Percentiles rank a stretch among this genome's conserved stretches.
Evolutionary conservation across 108 stramenopile genomes (phyloP).

Genomic region (Stephanodiscus minutulus): DNA sequence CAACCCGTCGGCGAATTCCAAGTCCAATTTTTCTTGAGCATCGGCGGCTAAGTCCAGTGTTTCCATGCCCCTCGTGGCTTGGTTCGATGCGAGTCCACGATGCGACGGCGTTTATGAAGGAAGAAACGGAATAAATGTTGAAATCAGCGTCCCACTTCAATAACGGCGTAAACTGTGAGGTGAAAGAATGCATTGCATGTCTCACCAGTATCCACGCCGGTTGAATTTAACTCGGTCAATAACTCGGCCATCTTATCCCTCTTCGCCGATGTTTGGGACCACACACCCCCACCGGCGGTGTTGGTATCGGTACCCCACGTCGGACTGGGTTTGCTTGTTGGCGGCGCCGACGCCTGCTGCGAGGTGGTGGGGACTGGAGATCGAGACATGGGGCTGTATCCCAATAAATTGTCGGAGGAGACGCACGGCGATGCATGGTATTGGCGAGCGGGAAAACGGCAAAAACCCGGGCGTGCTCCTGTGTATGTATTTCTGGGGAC

Average conservation of each 20-base stretch:
- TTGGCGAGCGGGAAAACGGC: constrained; percentile 5
- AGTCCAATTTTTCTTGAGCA: constrained; percentile 67
- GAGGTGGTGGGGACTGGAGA: constrained; percentile 14
- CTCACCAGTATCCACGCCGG: constrained; percentile 44
- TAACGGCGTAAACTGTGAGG: not conserved
- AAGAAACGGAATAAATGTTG: constrained; percentile 1
- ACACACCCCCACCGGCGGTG: constrained; percentile 83
- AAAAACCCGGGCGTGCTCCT: not conserved
- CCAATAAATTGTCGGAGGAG: constrained; percentile 69
- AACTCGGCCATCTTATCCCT: constrained; percentile 81
- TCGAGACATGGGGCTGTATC: constrained; percentile 80
- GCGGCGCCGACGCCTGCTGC: not conserved
- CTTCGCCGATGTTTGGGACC: constrained; percentile 88
- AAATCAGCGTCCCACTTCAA: not conserved
- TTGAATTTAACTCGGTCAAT: constrained; percentile 44
- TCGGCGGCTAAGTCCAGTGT: constrained; percentile 76
- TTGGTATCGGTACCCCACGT: constrained; percentile 55
- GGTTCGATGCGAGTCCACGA: not conserved
- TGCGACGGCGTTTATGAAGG: not conserved
- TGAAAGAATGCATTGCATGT: not conserved
- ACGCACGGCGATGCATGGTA: constrained; percentile 1
- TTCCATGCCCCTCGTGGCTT: constrained; percentile 42
- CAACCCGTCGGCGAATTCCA: constrained; percentile 84
- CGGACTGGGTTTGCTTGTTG: constrained; percentile 35
- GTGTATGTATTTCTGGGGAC: not conserved